Base-by-base conservation (phyloP, 495 filamentous ascomycete genomes). In the Hypomontagnella monticulosa region DNA sequence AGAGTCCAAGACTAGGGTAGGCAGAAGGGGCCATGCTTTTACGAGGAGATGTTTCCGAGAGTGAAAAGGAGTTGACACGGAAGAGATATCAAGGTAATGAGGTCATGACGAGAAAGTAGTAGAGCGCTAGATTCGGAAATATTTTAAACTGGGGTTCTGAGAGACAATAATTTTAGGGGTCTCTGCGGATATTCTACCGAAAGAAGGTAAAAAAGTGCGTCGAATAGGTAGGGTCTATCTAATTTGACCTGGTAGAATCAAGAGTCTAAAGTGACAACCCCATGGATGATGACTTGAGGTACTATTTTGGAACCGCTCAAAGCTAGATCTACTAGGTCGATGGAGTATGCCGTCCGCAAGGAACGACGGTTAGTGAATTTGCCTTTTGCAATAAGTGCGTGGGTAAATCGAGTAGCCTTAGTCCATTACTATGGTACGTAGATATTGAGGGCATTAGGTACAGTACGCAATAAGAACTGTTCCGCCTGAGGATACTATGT, bases 381-480 rank as follows among this genome's bases (percentile, higher is more conserved):
- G 32, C 18, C 64, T 62, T 62, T 58, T 62, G 52, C 46, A 69
- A 69, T 60, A 57, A 69, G 51, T 48, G 50, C 55, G 18, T 69
- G 60, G 66, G 66, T 69, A 66, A 69, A 69, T 63, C 50, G 43
- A 63, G 16, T 30, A 69, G 59, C 66, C 59, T 63, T 56, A 63
- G 44, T 60, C 59, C 65, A 55, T 30, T 63, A 18, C 54, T 44
- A 36, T 61, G 50, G 65, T 63, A 67, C 47, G 30, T 56, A 44
- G 41, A 44, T 14, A 57, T 44, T 46, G 46, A 57, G 32, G 60
- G 47, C 44, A 42, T 57, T 15, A 23, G 32, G 15, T 53, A 63
- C 55, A 59, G 54, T 58, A 69, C 66, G 66, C 66, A 69, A 69
- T 69, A 60, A 61, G 59, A 51, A 62, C 63, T 62, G 38, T 63